Conservation (phyloP, 768 basidiomycete species). For the Clathrus columnatus region DNA sequence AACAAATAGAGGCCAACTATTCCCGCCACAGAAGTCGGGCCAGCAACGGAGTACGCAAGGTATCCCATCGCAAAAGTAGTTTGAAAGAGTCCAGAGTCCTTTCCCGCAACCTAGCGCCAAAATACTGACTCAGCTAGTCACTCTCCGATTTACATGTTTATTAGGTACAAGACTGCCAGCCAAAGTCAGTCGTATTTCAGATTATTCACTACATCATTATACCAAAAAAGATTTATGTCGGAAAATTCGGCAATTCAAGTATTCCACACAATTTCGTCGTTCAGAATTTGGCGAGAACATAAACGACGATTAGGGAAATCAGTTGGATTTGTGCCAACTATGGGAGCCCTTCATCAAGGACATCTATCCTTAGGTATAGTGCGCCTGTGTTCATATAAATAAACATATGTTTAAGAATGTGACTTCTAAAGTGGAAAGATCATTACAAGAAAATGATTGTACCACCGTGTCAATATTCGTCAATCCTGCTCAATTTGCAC, state of each 20-base stretch:
- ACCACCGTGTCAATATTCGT: slow-evolving; percentile 96
- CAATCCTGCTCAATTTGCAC: slow-evolving; percentile 96
- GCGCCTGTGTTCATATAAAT: neutral
- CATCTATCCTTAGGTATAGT: slow-evolving; percentile 80
- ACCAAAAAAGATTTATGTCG: neutral
- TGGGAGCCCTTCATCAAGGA: slow-evolving; percentile 94
- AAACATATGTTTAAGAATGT: too few relatives aligned
- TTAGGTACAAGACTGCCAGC: too few relatives aligned
- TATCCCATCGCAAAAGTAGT: slow-evolving; percentile 21
- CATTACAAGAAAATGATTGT: slow-evolving; percentile 67
- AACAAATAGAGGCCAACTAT: slow-evolving; percentile 78
- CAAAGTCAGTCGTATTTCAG: too few relatives aligned
- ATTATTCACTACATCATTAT: too few relatives aligned
- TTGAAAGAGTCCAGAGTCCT: too few relatives aligned
- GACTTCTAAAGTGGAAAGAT: slow-evolving; percentile 72
- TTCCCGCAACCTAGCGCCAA: too few relatives aligned
- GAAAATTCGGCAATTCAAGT: slow-evolving; percentile 29
- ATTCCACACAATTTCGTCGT: slow-evolving; percentile 52
- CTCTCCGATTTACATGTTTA: too few relatives aligned
- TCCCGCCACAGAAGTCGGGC: slow-evolving; percentile 48
- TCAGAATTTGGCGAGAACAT: slow-evolving; percentile 64
- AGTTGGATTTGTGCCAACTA: slow-evolving; percentile 94
- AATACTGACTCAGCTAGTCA: too few relatives aligned
- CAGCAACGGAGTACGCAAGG: slow-evolving; percentile 17
- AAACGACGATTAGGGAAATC: slow-evolving; percentile 50